Conservation (phyloP, 495 filamentous ascomycete genomes). For the Aspergillus heteromorphus region DNA sequence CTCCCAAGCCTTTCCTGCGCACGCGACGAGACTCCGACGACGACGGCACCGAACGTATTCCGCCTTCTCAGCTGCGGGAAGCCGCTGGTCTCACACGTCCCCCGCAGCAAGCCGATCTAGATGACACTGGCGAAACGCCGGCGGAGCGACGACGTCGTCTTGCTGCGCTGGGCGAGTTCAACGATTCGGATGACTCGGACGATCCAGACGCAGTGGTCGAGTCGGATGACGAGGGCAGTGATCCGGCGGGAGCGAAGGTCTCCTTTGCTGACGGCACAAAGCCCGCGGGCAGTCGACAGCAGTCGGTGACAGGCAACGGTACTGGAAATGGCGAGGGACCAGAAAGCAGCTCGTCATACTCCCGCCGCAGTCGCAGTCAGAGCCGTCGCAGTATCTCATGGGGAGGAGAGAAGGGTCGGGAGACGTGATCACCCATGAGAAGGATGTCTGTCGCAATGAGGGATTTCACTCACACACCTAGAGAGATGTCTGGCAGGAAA, state of each 20-base stretch:
- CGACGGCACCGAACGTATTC: constrained; percentile 52
- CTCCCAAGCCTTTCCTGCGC: constrained; percentile 20
- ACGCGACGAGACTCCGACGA: constrained; percentile 50
- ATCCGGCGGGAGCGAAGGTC: constrained; percentile 23
- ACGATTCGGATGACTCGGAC: constrained; percentile 57
- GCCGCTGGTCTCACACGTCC: constrained; percentile 26
- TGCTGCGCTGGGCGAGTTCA: constrained; percentile 70
- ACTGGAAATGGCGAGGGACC: constrained; percentile 8
- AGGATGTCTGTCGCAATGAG: not conserved
- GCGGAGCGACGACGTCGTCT: constrained; percentile 79
- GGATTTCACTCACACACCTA: not conserved
- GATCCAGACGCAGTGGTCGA: constrained; percentile 39
- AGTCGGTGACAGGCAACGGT: not conserved
- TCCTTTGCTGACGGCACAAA: constrained; percentile 31
- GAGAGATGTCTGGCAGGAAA: not conserved
- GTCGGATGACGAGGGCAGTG: constrained; percentile 29
- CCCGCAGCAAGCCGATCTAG: constrained; percentile 23
- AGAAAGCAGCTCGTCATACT: constrained; percentile 10
- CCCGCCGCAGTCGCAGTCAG: not conserved
- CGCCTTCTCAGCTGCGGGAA: constrained; percentile 37
- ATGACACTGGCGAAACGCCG: constrained; percentile 64
- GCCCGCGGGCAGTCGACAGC: constrained; percentile 9
- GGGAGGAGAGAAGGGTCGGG: constrained; percentile 28
- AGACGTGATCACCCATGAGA: constrained; percentile 2
- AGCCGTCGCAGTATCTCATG: constrained; percentile 19